Percentiles rank a stretch among this genome's conserved stretches.
These are phyloP conservation scores for Pichia cactophila DNA, from an alignment of 1,139 yeast genomes.

Conservation along the genomic window DNA sequence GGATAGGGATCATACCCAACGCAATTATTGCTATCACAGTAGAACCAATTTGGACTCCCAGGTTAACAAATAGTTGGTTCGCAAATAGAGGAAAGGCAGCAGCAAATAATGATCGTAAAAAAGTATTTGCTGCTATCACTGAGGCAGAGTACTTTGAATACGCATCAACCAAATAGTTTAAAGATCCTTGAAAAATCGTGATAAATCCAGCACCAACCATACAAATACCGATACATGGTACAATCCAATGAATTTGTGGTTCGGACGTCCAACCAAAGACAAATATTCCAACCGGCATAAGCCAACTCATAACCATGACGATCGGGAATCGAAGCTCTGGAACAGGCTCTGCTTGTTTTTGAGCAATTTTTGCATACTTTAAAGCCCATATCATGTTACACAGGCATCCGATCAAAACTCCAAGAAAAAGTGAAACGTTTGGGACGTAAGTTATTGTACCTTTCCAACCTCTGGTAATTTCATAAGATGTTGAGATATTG, in stretches of 20 bases:
- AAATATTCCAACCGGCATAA: slow-evolving; percentile 22
- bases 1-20: slow-evolving; percentile 55
- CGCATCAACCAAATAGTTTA: slow-evolving; percentile 53
- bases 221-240: slow-evolving; percentile 57
- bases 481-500: slow-evolving; percentile 32
- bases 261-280: slow-evolving; percentile 72
- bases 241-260: slow-evolving; percentile 62
- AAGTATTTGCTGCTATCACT: slow-evolving; percentile 73
- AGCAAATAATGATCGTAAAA: slow-evolving; percentile 61
- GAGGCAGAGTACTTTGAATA: slow-evolving; percentile 63
- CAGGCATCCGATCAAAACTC: slow-evolving; percentile 46
- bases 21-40: slow-evolving; percentile 50
- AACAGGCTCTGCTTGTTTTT: slow-evolving; percentile 34
- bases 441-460: slow-evolving; percentile 47
- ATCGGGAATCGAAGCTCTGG: slow-evolving; percentile 60
- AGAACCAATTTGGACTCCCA: slow-evolving; percentile 59
- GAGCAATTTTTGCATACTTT: slow-evolving; percentile 29
- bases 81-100: slow-evolving; percentile 75
- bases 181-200: slow-evolving; percentile 27
- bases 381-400: slow-evolving; percentile 31
- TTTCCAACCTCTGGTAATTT: slow-evolving; percentile 30
- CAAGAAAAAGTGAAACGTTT: slow-evolving; percentile 48
- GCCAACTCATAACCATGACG: slow-evolving; percentile 31
- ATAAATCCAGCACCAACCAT: slow-evolving; percentile 52
- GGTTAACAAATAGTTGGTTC: slow-evolving; percentile 40